Conservation (phyloP, 2,329 filamentous ascomycete genomes). For the Fusarium nematophilum region DNA sequence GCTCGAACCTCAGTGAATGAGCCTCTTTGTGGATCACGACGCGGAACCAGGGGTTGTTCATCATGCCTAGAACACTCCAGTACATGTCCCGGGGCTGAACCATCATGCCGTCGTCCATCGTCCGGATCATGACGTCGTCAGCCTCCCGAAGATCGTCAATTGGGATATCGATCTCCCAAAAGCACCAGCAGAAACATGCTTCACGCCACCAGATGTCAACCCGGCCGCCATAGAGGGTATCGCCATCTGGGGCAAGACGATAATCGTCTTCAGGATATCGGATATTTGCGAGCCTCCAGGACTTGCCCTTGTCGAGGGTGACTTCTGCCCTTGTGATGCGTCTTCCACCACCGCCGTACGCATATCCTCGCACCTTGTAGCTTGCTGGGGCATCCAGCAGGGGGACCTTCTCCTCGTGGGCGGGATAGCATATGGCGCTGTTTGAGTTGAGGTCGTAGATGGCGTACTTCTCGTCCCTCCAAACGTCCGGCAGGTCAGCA, state of each 20-base stretch:
- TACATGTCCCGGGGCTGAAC: conserved; percentile 93
- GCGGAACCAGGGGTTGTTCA: conserved; percentile 97
- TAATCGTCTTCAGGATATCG: conserved; percentile 90
- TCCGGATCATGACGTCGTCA: conserved; percentile 81
- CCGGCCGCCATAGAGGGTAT: conserved; percentile 77
- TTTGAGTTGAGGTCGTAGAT: conserved; percentile 94
- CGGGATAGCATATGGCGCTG: conserved; percentile 82
- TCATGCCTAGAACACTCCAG: conserved; percentile 95
- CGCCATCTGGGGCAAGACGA: conserved; percentile 67
- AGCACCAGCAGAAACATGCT: conserved; percentile 89
- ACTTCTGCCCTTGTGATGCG: conserved; percentile 85
- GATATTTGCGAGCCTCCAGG: conserved; percentile 82
- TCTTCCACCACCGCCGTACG: conserved; percentile 88
- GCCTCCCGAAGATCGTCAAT: conserved; percentile 70
- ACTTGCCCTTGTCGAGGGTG: conserved; percentile 83
- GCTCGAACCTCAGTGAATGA: conserved; percentile 77
- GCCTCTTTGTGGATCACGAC: conserved; percentile 79
- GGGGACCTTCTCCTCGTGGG: conserved; percentile 76
- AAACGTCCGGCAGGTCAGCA: conserved; percentile 78
- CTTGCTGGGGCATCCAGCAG: conserved; percentile 59
- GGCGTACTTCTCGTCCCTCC: conserved; percentile 90
- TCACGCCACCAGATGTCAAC: conserved; percentile 87
- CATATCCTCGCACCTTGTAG: conserved; percentile 82
- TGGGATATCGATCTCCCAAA: conserved; percentile 81
- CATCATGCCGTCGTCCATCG: conserved; percentile 92